Conservation (phyloP, 495 filamentous ascomycete genomes). For the Margaritispora aquatica region DNA sequence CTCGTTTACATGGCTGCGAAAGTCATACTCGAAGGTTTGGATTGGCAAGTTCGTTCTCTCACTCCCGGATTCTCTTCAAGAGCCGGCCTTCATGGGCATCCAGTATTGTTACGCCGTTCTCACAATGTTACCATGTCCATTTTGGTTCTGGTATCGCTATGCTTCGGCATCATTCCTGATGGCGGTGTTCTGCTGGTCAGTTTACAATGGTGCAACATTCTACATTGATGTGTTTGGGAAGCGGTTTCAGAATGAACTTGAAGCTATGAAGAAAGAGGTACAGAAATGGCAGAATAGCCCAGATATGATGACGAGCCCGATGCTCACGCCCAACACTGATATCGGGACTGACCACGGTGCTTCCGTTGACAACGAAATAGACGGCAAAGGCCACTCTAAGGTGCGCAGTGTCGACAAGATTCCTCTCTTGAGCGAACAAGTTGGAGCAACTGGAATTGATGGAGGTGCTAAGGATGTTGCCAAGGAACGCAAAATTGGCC, state of each 20-base stretch:
- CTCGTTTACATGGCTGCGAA: slow-evolving; percentile 94
- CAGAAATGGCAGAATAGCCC: slow-evolving; percentile 73
- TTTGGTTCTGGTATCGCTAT: slow-evolving; percentile 93
- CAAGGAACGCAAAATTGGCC: slow-evolving; percentile 35
- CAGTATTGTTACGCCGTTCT: slow-evolving; percentile 85
- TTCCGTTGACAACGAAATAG: background rate
- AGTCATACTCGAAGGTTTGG: slow-evolving; percentile 79
- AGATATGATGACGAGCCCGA: slow-evolving; percentile 36
- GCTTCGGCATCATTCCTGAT: slow-evolving; percentile 70
- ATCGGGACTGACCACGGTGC: slow-evolving; percentile 16
- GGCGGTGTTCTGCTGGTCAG: slow-evolving; percentile 78
- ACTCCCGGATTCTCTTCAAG: slow-evolving; percentile 70
- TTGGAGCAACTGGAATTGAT: slow-evolving; percentile 36
- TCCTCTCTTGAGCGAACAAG: slow-evolving; percentile 45
- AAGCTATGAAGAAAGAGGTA: slow-evolving; percentile 83
- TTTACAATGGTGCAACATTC: slow-evolving; percentile 93
- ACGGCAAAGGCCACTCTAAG: slow-evolving; percentile 7
- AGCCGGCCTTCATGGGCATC: slow-evolving; percentile 90
- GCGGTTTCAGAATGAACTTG: slow-evolving; percentile 93
- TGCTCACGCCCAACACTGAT: slow-evolving; percentile 31
- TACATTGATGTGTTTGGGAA: slow-evolving; percentile 98
- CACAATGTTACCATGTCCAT: slow-evolving; percentile 88
- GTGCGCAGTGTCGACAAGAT: slow-evolving; percentile 45
- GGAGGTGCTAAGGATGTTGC: slow-evolving; percentile 33
- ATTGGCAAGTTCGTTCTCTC: slow-evolving; percentile 79